Evolutionary conservation across 2,329 filamentous ascomycete species (phyloP), one percentile per base, ranked within the genome.

Genomic region (Ophiostoma sp.): DNA sequence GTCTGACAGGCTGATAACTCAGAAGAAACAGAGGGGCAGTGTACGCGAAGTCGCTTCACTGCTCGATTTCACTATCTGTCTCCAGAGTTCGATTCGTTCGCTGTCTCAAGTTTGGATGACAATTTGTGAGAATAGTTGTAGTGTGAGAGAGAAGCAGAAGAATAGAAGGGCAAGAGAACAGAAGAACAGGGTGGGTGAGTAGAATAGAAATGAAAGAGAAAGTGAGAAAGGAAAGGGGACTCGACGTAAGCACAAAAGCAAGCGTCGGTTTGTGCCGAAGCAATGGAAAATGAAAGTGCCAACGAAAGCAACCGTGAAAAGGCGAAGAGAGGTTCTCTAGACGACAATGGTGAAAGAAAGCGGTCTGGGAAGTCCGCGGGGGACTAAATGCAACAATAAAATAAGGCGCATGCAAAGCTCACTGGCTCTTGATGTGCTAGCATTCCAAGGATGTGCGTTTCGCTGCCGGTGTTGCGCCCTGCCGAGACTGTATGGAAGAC

Each of bases 351-450:
- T 19, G 61, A 68, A 69, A n/a, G 64, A 50, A 69, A 50, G 66
- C 42, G 66, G 66, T 69, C 45, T 69, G 42, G 25, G 45, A 36
- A 25, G 45, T 31, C 45, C 36, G 66, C 31, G 66, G 66, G 17
- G 66, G n/a, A 9, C 17, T 9, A 19, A 48, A 69, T 69, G 45
- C 45, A 69, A 69, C 64, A 52, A 33, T 45, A 52, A 25, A 69
- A 69, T 52, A 22, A 31, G 45, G 42, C 45, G 45, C 45, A 33
- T 69, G 28, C 66, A 52, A 22, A 33, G 28, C 28, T 52, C 66
- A 69, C 66, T 45, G 64, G 64, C 64, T 50, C 25, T 50, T n/a
- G 39, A 50, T 64, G n/a, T 48, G 33, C n/a, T 39, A 45, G 64
- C 25, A 31, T 68, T 50, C 64, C 64, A 68, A 31, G 61, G 39